A percentile compares a stretch with the other conserved stretches of the same genome.
These are phyloP conservation scores for Colletotrichum lini DNA, from an alignment of 2,329 filamentous ascomycete species.

Conservation along the genomic window DNA sequence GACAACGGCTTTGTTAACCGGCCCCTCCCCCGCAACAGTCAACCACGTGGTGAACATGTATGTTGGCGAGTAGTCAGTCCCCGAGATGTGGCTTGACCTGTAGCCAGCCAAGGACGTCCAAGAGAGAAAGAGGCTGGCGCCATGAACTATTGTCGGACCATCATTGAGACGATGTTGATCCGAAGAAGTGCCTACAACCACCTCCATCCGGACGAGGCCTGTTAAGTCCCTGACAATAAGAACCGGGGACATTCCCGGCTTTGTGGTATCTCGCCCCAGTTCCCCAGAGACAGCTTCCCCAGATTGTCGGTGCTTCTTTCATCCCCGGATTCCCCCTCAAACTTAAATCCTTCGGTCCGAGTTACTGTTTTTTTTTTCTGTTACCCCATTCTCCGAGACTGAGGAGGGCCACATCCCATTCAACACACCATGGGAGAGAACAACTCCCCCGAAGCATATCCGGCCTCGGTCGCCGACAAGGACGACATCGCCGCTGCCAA, in stretches of 20 bases:
- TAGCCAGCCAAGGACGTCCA: background rate
- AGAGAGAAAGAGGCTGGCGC: background rate
- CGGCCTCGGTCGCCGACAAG: conserved; percentile 23
- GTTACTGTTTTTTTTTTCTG: background rate
- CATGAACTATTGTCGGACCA: conserved; percentile 16
- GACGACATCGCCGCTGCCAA: conserved; percentile 36
- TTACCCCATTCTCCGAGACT: background rate
- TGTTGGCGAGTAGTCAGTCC: conserved; percentile 3
- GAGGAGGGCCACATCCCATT: background rate
- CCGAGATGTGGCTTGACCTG: background rate
- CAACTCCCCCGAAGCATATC: conserved; percentile 23
- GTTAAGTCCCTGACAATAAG: conserved; percentile 25
- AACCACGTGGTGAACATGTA: conserved; percentile 4
- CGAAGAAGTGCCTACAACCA: conserved; percentile 34
- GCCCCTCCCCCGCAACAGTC: conserved; percentile 28
- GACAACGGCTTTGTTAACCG: background rate
- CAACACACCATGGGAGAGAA: conserved; percentile 11
- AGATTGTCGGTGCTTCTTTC: conserved; percentile 13
- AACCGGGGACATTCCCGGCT: conserved; percentile 31
- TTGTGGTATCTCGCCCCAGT: conserved; percentile 14
- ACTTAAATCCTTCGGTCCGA: background rate
- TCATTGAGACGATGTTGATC: conserved; percentile 26
- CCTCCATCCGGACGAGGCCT: background rate
- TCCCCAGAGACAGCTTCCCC: conserved; percentile 33
- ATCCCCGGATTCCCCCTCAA: conserved; percentile 15